A percentile compares a stretch with the other conserved stretches of the same genome.
phyloP scores from a whole-genome alignment of 768 basidiomycete species.

The Mycena galericulata region DNA sequence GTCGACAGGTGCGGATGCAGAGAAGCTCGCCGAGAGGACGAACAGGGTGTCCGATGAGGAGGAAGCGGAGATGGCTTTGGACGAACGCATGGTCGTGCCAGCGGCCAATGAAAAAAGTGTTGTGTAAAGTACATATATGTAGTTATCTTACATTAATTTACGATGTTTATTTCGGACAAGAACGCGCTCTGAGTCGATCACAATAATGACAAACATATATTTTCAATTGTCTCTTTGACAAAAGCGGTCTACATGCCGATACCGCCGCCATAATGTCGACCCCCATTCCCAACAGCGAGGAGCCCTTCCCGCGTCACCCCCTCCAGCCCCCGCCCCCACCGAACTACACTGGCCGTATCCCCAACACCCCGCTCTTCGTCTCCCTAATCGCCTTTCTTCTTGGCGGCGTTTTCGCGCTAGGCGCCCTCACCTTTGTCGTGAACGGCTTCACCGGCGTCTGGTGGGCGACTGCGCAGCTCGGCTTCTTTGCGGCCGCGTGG shows the following conservation, averaged over 20 bases:
- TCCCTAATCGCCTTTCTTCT: conserved; percentile 88
- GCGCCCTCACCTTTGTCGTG: conserved; percentile 60
- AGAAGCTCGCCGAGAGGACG: conserved; percentile 3
- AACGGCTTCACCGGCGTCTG: conserved; percentile 57
- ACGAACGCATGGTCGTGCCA: conserved; percentile 57
- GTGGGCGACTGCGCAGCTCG: conserved; percentile 83
- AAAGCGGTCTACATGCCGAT: too few species aligned
- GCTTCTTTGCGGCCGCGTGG: conserved; percentile 87
- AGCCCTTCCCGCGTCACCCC: conserved; percentile 32
- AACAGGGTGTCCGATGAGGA: conserved; percentile 14
- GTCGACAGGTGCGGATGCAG: not conserved
- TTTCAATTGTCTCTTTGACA: too few species aligned
- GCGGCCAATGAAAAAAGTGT: conserved; percentile 35
- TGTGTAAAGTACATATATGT: conserved; percentile 25
- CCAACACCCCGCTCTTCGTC: conserved; percentile 89
- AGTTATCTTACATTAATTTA: conserved; percentile 1
- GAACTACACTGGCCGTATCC: conserved; percentile 65
- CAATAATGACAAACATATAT: too few species aligned
- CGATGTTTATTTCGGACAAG: not conserved
- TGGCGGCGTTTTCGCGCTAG: conserved; percentile 76
- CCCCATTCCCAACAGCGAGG: not conserved
- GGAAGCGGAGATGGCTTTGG: conserved; percentile 43
- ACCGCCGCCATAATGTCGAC: not conserved
- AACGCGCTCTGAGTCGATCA: too few species aligned
- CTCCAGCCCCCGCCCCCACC: conserved; percentile 47